These are phyloP conservation scores for Periconia digitata DNA, from an alignment of 2,329 filamentous ascomycete genomes.

Conservation along the genomic window DNA sequence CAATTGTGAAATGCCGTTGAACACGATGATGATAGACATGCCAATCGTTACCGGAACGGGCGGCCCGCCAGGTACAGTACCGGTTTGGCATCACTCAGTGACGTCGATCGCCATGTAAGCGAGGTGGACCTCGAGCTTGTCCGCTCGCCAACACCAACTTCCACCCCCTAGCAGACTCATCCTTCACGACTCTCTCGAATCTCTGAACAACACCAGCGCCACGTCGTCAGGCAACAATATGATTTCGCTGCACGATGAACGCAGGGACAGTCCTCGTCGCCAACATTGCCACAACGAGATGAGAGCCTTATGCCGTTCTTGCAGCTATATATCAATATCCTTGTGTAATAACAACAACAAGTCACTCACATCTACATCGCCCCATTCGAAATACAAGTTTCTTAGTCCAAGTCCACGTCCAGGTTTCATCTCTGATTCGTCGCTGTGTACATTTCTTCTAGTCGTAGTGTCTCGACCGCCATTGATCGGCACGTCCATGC, in stretches of 20 bases:
- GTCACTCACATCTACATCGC: neutral
- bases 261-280: neutral
- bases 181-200: neutral
- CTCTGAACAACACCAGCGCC: neutral
- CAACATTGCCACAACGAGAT: neutral
- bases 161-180: neutral
- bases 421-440: conserved; percentile 19
- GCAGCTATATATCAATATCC: conserved; percentile 16
- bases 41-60: conserved; percentile 11
- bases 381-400: neutral
- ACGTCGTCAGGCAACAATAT: neutral
- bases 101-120: conserved; percentile 23
- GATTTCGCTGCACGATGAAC: neutral
- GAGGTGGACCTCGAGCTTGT: conserved; percentile 7
- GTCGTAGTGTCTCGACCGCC: conserved; percentile 12
- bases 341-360: conserved; percentile 24
- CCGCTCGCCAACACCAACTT: neutral
- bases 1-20: neutral
- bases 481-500: conserved; percentile 25
- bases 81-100: conserved; percentile 9
- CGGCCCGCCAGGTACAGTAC: conserved; percentile 12
- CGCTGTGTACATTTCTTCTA: conserved; percentile 14
- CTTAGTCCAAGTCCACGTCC: neutral
- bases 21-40: conserved; percentile 28
- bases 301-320: neutral